A percentile compares a stretch with the other conserved stretches of the same genome.
phyloP scores from a whole-genome alignment of 1,284 basidiomycete species.

The Lignosus rhinocerotis region DNA sequence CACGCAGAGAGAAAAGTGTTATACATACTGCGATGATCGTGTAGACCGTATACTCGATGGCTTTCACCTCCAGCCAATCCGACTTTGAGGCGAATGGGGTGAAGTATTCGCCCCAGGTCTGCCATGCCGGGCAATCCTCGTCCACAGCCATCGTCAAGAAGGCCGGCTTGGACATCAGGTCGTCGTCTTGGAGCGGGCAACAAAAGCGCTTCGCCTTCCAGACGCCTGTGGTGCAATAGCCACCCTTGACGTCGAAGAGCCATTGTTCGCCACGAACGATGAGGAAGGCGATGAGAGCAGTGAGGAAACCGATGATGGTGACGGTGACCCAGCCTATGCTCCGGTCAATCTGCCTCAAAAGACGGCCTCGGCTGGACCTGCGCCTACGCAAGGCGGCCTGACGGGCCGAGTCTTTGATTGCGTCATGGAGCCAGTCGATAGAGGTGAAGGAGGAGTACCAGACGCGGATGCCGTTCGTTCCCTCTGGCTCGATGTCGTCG shows the following conservation, averaged over 20 bases:
- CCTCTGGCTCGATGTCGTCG: constrained; percentile 42
- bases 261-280: constrained; percentile 88
- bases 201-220: constrained; percentile 83
- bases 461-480: constrained; percentile 84
- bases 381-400: constrained; percentile 68
- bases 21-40: constrained; percentile 72
- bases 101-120: constrained; percentile 66
- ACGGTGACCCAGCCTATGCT: constrained; percentile 91
- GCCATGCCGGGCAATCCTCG: constrained; percentile 71
- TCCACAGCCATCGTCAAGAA: constrained; percentile 29
- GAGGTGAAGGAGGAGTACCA: constrained; percentile 89
- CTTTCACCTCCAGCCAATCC: constrained; percentile 37
- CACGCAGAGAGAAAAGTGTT: constrained; percentile 5
- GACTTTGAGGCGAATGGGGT: constrained; percentile 26
- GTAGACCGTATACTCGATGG: constrained; percentile 74
- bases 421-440: constrained; percentile 91
- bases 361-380: constrained; percentile 70
- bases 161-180: constrained; percentile 6
- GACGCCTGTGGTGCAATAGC: constrained; percentile 76
- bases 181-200: constrained; percentile 51
- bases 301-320: constrained; percentile 82
- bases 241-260: constrained; percentile 94
- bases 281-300: constrained; percentile 83
- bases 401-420: constrained; percentile 87
- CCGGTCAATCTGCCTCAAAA: constrained; percentile 78